Evolutionary conservation across 139 green algal species (phyloP), one percentile per base, ranked within the genome.

Genomic region (Chlorella sp.): DNA sequence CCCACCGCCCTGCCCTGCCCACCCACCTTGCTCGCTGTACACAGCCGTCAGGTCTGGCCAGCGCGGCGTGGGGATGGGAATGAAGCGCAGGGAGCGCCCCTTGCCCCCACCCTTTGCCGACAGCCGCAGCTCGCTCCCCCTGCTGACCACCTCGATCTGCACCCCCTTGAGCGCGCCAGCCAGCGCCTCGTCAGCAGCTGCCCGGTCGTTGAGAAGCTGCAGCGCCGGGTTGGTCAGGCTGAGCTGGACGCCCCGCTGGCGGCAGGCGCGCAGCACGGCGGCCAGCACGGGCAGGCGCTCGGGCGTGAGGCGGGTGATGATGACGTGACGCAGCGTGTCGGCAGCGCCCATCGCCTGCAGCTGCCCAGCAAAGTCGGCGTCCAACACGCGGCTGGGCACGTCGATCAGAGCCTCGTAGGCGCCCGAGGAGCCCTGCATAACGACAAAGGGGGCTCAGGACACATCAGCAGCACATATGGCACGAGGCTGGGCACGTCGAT

Each of bases 241-340:
- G 73, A 99, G 81, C 89, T 96, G 85, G 71, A 98, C 88, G 21
- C 85, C 80, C 30, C 39, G 48, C 53, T 79, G 76, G 40, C 66
- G 66, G 60, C 64, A 85, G 30, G 87, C 86, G n/a, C 18, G 40
- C 87, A 99, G 92, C 90, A 99, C 77, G 28, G 84, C 61, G 71
- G 92, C 92, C 42, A 99, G 90, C 9, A 94, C 93, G 15, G 94
- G 88, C 57, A 98, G 89, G 39, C 95, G 92, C 79, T 98, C 97
- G 69, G 97, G 97, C 69, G 94, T 96, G 77, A 99, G 82, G 69
- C 98, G 96, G 7, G 95, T 97, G 39, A 99, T 92, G 78, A 99
- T 83, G 34, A 99, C 30, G 89, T 96, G 91, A 36, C 88, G 93
- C 37, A 98, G 86, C 21, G 66, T 81, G 18, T 83, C 40, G 34